These are phyloP conservation scores for Pisolithus thermaeus DNA, from an alignment of 1,284 basidiomycete genomes.

Conservation along the genomic window DNA sequence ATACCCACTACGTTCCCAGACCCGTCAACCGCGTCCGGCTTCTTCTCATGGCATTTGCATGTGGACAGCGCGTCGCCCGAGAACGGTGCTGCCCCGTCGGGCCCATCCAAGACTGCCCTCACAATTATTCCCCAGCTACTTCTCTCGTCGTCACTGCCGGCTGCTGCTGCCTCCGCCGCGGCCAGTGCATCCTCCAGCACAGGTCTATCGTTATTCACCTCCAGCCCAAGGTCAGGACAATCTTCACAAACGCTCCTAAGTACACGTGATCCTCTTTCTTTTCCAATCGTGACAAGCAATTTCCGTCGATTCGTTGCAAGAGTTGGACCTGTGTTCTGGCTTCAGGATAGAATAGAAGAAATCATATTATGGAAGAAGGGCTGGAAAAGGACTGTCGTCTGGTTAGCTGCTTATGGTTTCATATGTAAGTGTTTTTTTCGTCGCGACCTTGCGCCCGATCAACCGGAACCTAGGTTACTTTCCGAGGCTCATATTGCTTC, in stretches of 20 bases:
- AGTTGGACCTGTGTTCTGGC: conserved; percentile 68
- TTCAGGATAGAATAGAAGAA: conserved; percentile 73
- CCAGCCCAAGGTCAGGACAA: conserved; percentile 19
- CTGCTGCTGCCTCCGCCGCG: conserved; percentile 11
- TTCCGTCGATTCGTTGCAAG: conserved; percentile 67
- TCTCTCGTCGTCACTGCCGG: conserved; percentile 16
- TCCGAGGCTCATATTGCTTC: conserved; percentile 56
- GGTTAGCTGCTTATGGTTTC: conserved; percentile 65
- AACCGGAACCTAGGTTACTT: conserved; percentile 48
- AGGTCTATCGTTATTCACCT: conserved; percentile 5
- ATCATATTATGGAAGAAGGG: conserved; percentile 67
- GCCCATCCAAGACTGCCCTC: conserved; percentile 19
- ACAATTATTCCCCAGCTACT: conserved; percentile 24
- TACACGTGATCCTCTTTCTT: conserved; percentile 58
- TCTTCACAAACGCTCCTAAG: conserved; percentile 32
- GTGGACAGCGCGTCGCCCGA: background rate
- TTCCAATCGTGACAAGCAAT: conserved; percentile 66
- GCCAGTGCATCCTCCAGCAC: conserved; percentile 6
- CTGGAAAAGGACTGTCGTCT: conserved; percentile 57
- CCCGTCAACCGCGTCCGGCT: conserved; percentile 25
- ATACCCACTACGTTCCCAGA: conserved; percentile 43
- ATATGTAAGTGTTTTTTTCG: conserved; percentile 46
- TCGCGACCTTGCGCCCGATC: background rate
- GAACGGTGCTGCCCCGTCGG: conserved; percentile 3
- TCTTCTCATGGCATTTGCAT: conserved; percentile 1